Evolutionary conservation across 2,329 filamentous ascomycete species (phyloP), one percentile per base, ranked within the genome.

Genomic region (Apiospora phragmitis): DNA sequence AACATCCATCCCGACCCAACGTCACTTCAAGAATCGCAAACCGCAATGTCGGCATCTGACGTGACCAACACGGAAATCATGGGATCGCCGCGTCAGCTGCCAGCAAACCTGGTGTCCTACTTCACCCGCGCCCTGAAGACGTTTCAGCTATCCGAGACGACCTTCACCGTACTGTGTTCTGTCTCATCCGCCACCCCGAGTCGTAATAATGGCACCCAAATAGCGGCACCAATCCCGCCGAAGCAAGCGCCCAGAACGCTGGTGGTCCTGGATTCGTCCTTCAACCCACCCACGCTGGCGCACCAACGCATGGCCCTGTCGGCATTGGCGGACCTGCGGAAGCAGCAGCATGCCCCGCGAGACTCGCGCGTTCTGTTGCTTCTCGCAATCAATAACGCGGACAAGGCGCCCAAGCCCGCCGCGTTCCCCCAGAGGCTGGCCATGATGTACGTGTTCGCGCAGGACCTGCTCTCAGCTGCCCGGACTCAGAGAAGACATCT

Each of bases 361-460:
- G 29, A 26, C 2, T 77, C 80, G 38, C 80, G 88, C n/a, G 70
- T 92, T 6, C 77, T 92, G 59, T 81, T 92, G 0, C 81, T 92
- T 1, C 84, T 92, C 16, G 85, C 90, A 0, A 87, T 89, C 42
- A 87, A 90, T 71, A 92, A 92, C 75, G 90, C 90, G 3, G 90
- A 92, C 76, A 92, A 92, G 80, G 85, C 86, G 12, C 86, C 90
- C 7, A 89, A 89, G 72, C 91, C 93, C 0, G 92, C 92, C 0
- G 82, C 86, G 3, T 93, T 94, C 74, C 87, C 88, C 55, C 85
- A 92, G 69, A 84, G 93, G 6, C 81, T 95, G 41, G 85, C 86
- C 7, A 90, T 95, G 85, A 94, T 95, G 91, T 86, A 88, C 29
- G 80, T 88, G 0, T 91, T 95, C 74, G 91, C 90, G 2, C 79